phyloP scores from a whole-genome alignment of 345 rosid genomes.

The Eucalyptus sp. region DNA sequence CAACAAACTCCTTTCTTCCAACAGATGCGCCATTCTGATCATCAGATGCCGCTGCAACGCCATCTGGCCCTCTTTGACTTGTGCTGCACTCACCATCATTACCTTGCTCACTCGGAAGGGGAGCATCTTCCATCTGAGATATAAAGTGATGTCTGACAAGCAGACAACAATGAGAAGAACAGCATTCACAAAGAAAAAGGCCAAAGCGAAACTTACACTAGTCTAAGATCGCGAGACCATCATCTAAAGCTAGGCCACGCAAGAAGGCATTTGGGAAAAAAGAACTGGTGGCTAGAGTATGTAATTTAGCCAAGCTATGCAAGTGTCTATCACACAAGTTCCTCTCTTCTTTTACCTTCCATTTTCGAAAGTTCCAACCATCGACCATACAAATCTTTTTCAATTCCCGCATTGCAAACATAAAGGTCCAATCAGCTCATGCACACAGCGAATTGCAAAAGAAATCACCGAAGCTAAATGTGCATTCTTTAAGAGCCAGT shows the following conservation, averaged over 20 bases:
- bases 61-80: constrained; percentile 1
- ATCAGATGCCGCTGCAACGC: constrained; percentile 3
- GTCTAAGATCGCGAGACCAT: background rate
- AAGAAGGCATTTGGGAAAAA: background rate
- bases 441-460: background rate
- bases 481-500: background rate
- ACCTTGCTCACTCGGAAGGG: constrained; percentile 16
- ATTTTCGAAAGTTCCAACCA: background rate
- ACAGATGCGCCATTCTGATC: constrained; percentile 9
- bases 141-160: background rate
- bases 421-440: background rate
- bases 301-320: background rate
- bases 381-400: background rate
- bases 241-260: background rate
- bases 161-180: background rate
- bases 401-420: background rate
- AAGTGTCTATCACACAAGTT: background rate
- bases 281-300: background rate
- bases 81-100: constrained; percentile 7
- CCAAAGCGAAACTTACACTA: background rate
- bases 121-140: constrained; percentile 22
- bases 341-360: background rate
- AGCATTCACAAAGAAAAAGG: background rate
- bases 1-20: constrained; percentile 46
- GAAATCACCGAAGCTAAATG: background rate